Evolutionary conservation across 495 filamentous ascomycete species (phyloP).

Genomic region (Penicillium canariense): DNA sequence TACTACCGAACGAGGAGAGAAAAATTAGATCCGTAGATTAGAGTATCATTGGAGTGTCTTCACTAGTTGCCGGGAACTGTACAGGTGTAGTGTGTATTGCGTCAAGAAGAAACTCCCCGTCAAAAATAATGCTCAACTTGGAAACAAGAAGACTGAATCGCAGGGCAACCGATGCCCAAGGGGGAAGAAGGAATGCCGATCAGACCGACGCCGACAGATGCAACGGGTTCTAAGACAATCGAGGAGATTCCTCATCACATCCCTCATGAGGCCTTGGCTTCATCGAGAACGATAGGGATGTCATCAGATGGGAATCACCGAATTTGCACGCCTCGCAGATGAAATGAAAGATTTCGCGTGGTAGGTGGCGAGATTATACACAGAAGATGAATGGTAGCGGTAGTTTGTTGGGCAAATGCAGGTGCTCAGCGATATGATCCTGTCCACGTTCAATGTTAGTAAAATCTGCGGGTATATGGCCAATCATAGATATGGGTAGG

Average conservation of each 20-base stretch:
- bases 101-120: slow-evolving; percentile 3
- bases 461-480: neutral
- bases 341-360: slow-evolving; percentile 4
- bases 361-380: slow-evolving; percentile 14
- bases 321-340: slow-evolving; percentile 19
- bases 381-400: slow-evolving; percentile 4
- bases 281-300: slow-evolving; percentile 21
- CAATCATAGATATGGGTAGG: neutral
- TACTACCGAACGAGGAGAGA: no score
- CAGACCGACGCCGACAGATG: slow-evolving; percentile 27
- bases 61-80: neutral
- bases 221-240: slow-evolving; percentile 14
- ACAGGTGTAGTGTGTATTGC: neutral
- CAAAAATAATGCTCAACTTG: neutral
- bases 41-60: neutral
- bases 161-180: slow-evolving; percentile 7
- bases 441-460: slow-evolving; percentile 10
- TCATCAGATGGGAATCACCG: slow-evolving; percentile 18
- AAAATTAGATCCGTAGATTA: neutral
- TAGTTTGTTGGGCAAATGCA: neutral
- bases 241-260: slow-evolving; percentile 4
- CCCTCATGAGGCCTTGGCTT: neutral
- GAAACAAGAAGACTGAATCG: slow-evolving; percentile 1
- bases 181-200: slow-evolving; percentile 14
- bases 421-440: slow-evolving; percentile 34